These are phyloP conservation scores for Talaromyces proteolyticus DNA, from an alignment of 495 filamentous ascomycete genomes.

Conservation along the genomic window DNA sequence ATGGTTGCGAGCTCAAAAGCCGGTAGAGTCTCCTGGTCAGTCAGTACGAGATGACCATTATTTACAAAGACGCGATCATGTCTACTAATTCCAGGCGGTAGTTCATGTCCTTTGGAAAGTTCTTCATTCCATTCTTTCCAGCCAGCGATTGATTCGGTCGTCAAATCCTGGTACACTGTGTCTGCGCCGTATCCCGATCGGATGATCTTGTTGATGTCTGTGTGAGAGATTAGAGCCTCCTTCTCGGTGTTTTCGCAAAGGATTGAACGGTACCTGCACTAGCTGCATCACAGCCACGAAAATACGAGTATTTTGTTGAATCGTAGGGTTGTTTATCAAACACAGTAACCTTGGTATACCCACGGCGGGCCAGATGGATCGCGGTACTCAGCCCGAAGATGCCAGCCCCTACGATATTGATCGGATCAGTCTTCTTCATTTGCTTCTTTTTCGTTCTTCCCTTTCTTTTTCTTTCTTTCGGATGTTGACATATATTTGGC, in stretches of 20 bases:
- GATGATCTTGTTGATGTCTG: constrained; percentile 40
- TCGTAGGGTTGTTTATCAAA: constrained; percentile 36
- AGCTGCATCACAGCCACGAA: constrained; percentile 23
- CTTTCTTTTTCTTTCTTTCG: too few species aligned
- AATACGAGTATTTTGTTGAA: constrained; percentile 21
- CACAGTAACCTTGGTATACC: constrained; percentile 34
- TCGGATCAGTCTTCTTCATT: constrained; percentile 17
- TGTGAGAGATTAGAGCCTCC: constrained; percentile 1
- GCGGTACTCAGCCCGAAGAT: constrained; percentile 37
- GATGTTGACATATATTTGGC: too few species aligned
- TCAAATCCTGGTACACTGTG: constrained; percentile 34
- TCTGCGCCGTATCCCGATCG: constrained; percentile 32
- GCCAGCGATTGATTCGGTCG: constrained; percentile 25
- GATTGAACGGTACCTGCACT: constrained; percentile 16
- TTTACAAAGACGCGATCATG: constrained; percentile 26
- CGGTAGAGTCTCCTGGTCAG: too few species aligned
- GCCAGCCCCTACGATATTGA: constrained; percentile 38
- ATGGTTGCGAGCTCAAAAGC: too few species aligned
- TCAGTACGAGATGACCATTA: constrained; percentile 22
- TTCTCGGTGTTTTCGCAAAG: not conserved
- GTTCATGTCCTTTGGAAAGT: constrained; percentile 12
- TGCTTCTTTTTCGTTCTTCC: not conserved
- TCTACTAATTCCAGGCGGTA: constrained; percentile 24
- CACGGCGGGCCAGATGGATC: constrained; percentile 30
- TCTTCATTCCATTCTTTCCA: constrained; percentile 39